Conservation (phyloP, 1,284 basidiomycete genomes). For the Sanghuangporus baumii region DNA sequence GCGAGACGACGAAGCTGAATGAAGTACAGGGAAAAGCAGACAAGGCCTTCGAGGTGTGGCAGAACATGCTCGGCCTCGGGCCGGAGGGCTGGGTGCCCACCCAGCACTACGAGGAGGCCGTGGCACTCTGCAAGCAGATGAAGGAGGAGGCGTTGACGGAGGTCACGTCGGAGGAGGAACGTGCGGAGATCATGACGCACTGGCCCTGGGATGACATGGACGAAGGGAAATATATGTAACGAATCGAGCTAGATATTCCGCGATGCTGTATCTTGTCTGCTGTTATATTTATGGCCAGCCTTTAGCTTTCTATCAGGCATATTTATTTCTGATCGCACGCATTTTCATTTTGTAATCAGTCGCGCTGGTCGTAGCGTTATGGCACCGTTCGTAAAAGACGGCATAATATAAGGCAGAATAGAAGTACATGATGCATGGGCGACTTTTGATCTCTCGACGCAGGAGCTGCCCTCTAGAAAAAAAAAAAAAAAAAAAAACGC, state of each 20-base stretch:
- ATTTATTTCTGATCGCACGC: too few species aligned
- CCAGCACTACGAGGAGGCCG: conserved; percentile 34
- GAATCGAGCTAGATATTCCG: conserved; percentile 7
- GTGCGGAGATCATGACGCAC: conserved; percentile 30
- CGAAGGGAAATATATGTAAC: conserved; percentile 36
- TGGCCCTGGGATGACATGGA: conserved; percentile 45
- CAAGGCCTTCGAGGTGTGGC: conserved; percentile 22
- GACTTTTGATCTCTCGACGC: too few species aligned
- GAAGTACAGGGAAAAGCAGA: conserved; percentile 27
- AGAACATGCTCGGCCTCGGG: conserved; percentile 25
- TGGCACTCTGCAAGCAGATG: conserved; percentile 28
- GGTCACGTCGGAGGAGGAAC: conserved; percentile 28
- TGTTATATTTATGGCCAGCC: background rate
- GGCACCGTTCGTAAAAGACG: too few species aligned
- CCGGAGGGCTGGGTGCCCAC: conserved; percentile 37
- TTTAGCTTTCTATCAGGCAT: too few species aligned
- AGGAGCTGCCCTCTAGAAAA: too few species aligned
- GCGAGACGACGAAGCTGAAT: conserved; percentile 33
- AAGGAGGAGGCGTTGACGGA: conserved; percentile 30
- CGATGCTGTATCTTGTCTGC: background rate
- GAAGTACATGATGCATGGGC: too few species aligned
- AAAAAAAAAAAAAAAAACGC: too few species aligned
- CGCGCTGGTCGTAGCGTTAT: too few species aligned
- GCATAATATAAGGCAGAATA: too few species aligned
- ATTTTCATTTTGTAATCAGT: too few species aligned